Conservation (phyloP, 768 basidiomycete genomes). For the Panaeolus papilionaceus region DNA sequence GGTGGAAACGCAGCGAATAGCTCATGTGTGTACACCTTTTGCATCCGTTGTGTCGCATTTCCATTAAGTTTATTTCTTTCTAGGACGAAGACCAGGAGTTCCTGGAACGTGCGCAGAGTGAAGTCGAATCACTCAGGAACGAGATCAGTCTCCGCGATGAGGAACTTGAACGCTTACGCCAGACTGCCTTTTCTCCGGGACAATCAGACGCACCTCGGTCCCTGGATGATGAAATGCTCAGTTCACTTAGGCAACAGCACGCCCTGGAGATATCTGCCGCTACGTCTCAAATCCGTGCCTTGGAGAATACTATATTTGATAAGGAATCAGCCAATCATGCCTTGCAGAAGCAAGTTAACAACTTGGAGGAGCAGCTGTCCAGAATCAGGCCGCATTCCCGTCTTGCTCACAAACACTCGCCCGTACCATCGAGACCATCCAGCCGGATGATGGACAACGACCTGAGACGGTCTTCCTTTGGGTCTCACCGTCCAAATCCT, state of each 20-base stretch:
- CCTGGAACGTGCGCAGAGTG: constrained; percentile 67
- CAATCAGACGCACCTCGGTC: constrained; percentile 52
- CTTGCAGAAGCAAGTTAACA: constrained; percentile 69
- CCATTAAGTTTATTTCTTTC: not conserved
- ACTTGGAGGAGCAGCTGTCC: constrained; percentile 71
- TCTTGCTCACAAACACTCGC: constrained; percentile 54
- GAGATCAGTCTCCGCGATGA: constrained; percentile 69
- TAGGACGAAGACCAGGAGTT: constrained; percentile 70
- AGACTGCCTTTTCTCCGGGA: constrained; percentile 48
- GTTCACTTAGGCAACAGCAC: constrained; percentile 75
- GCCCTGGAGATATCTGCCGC: constrained; percentile 81
- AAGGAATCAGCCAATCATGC: constrained; percentile 72
- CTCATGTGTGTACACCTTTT: constrained; percentile 38
- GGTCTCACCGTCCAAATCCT: constrained; percentile 47
- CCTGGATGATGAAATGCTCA: constrained; percentile 77
- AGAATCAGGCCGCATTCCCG: constrained; percentile 50
- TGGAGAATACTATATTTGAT: constrained; percentile 77
- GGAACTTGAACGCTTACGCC: constrained; percentile 66
- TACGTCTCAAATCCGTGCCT: constrained; percentile 77
- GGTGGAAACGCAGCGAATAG: constrained; percentile 49
- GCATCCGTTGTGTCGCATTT: no score
- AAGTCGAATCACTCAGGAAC: constrained; percentile 71
- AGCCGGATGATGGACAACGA: constrained; percentile 47
- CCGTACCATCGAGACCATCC: constrained; percentile 51
- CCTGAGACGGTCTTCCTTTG: constrained; percentile 42